Conservation (phyloP, 106 monocot species). For the Dendrobium chrysotoxum region DNA sequence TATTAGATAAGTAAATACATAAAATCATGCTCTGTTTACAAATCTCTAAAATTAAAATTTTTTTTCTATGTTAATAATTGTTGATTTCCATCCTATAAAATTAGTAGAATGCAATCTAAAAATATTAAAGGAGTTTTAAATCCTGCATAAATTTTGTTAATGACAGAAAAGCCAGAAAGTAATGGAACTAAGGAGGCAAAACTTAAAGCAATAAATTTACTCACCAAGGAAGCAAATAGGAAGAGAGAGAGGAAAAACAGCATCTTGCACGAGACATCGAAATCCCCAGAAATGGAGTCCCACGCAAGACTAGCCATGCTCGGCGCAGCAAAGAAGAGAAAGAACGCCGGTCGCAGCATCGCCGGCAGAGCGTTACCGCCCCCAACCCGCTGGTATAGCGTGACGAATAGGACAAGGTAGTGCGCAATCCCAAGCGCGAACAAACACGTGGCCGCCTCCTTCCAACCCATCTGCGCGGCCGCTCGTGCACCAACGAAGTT, state of each 20-base stretch:
- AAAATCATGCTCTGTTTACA: too few relatives aligned
- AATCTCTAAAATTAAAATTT: too few relatives aligned
- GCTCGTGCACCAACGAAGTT: slow-evolving; percentile 12
- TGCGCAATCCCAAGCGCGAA: slow-evolving; percentile 16
- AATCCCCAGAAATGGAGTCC: slow-evolving; percentile 9
- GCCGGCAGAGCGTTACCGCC: background rate
- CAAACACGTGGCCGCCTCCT: slow-evolving; percentile 12
- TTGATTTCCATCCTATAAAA: too few relatives aligned
- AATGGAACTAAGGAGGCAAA: too few relatives aligned
- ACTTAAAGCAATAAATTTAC: background rate
- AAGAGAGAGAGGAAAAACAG: slow-evolving; percentile 16
- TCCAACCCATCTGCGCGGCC: slow-evolving; percentile 10
- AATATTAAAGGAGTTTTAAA: too few relatives aligned
- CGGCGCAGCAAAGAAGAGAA: slow-evolving; percentile 14
- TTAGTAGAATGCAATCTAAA: too few relatives aligned
- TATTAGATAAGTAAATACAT: too few relatives aligned
- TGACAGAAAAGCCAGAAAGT: too few relatives aligned
- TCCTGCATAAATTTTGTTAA: too few relatives aligned
- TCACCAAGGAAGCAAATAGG: slow-evolving; percentile 15
- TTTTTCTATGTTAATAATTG: too few relatives aligned
- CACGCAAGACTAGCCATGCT: slow-evolving; percentile 28
- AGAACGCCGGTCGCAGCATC: slow-evolving; percentile 17
- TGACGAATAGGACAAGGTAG: slow-evolving; percentile 12
- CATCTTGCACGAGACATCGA: slow-evolving; percentile 12
- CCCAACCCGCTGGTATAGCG: slow-evolving; percentile 9